Evolutionary conservation across 306 rosid genomes (phyloP), one percentile per base, ranked within the genome.

Genomic region (Psophocarpus tetragonolobus): DNA sequence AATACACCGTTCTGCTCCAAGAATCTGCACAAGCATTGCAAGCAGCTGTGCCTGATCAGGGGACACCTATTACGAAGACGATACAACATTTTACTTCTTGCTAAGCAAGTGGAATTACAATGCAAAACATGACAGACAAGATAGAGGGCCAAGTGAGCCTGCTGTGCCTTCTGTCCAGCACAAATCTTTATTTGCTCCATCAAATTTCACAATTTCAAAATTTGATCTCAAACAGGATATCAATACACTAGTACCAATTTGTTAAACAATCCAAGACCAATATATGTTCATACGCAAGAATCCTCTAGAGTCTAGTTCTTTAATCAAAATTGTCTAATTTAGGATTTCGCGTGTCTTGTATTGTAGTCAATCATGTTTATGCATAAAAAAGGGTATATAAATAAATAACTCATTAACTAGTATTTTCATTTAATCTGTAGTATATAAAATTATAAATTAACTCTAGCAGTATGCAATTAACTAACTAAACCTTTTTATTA

Each of bases 1-100:
- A 81, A 95, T 89, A 78, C 97, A 95, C 75, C 93, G 87, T 82
- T 91, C 88, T 12, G 98, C 98, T 78, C 95, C 95, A 58, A 89
- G 93, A 86, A 84, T 89, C 85, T 95, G 97, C 82, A 91, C 98
- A 57, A 95, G 91, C 93, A 91, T 92, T 18, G 93, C 92, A 56
- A 95, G 98, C 69, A 95, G 86, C 81, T 94, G 97, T 76, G 93
- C 98, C 81, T 95, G 98, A 76, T 95, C 98, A 30, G 98, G 97
- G 80, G 98, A 91, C 33, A 95, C 98, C 98, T 94, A 74, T 54
- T 57, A 33, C 45, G 68, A 64, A 75, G 65, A 74, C 38, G 78
- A 41, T 3, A 29, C 23, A 82, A 63, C 50, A 78, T 81, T 69
- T 56, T 32, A 51, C 80, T 13, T 47, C 56, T 35, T 36, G 74